These are phyloP conservation scores for Sodiomyces alkalinus DNA, from an alignment of 2,329 filamentous ascomycete species.

Conservation along the genomic window DNA sequence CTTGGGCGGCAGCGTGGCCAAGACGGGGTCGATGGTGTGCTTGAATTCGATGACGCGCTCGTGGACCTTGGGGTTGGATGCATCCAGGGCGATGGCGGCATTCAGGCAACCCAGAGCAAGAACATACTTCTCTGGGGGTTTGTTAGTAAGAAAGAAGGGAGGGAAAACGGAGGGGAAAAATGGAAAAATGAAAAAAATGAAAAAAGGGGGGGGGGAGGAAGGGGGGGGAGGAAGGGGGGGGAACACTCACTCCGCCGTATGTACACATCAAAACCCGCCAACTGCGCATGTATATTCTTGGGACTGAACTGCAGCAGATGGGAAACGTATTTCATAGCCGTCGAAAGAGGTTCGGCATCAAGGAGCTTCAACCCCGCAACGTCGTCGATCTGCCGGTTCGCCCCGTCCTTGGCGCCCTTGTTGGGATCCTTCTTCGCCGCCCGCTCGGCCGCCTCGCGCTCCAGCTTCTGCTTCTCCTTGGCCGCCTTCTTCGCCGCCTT, in stretches of 20 bases:
- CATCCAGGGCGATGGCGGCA: conserved; percentile 53
- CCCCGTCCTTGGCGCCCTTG: conserved; percentile 48
- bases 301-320: conserved; percentile 74
- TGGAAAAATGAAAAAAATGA: conserved; percentile 5
- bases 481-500: conserved; percentile 84
- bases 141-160: conserved; percentile 12
- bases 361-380: conserved; percentile 69
- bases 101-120: conserved; percentile 78
- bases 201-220: too few species aligned
- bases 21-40: conserved; percentile 38
- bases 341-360: conserved; percentile 70
- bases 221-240: too few species aligned
- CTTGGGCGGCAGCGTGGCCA: conserved; percentile 46
- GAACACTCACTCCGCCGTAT: conserved; percentile 57
- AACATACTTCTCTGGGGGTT: conserved; percentile 58
- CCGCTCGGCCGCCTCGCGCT: conserved; percentile 67
- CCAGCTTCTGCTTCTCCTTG: conserved; percentile 50
- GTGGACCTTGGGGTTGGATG: conserved; percentile 56
- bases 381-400: conserved; percentile 83
- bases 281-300: conserved; percentile 66
- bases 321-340: conserved; percentile 72
- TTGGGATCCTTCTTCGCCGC: conserved; percentile 72
- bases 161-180: not conserved
- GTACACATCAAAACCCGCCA: conserved; percentile 80
- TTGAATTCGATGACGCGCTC: conserved; percentile 60